Evolutionary conservation across 805 yeast species (phyloP).

Genomic region (Candida arabinofermentans): DNA sequence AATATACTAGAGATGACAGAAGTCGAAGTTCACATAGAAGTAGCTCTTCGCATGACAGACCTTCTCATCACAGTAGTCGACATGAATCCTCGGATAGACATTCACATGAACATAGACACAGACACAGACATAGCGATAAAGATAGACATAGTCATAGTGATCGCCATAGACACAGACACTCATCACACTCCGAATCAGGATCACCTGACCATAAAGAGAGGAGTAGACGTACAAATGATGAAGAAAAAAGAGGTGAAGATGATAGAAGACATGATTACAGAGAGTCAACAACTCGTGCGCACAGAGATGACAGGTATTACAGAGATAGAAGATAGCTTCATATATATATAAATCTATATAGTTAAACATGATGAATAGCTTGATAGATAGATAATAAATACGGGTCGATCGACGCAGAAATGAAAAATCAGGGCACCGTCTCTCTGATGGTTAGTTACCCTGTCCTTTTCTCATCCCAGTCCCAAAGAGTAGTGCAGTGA

Average conservation of each 20-base stretch:
- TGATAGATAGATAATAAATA: too few species aligned
- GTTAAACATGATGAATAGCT: too few species aligned
- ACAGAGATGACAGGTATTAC: background rate
- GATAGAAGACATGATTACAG: background rate
- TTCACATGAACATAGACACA: background rate
- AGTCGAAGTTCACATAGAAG: constrained; percentile 1
- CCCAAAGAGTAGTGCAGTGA: too few species aligned
- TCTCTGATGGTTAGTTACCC: too few species aligned
- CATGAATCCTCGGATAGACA: too few species aligned
- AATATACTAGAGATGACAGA: constrained; percentile 4
- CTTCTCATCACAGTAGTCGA: background rate
- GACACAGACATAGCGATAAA: background rate
- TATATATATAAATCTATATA: too few species aligned
- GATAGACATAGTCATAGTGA: background rate
- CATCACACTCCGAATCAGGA: background rate
- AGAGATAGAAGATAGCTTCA: background rate
- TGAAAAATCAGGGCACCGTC: too few species aligned
- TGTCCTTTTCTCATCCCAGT: too few species aligned
- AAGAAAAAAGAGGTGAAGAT: background rate
- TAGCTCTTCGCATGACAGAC: background rate
- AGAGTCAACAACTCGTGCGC: background rate
- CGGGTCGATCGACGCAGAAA: too few species aligned
- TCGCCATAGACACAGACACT: background rate
- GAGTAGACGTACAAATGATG: background rate
- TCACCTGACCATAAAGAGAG: background rate